Evolutionary conservation across 2,329 filamentous ascomycete species (phyloP), one percentile per base, ranked within the genome.

Genomic region (Chaetomium sp.): DNA sequence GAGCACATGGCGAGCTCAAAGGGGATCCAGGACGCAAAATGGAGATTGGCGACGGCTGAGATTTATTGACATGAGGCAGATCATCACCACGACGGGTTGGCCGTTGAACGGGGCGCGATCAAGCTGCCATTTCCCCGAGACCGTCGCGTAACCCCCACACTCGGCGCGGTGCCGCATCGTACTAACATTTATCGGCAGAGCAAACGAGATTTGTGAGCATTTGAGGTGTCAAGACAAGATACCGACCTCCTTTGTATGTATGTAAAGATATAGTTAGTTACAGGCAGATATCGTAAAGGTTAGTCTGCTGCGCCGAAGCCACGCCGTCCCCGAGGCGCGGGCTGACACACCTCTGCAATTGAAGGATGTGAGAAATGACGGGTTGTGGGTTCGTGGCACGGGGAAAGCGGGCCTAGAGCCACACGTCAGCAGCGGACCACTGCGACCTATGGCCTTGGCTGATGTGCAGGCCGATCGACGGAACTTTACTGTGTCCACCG

Each of bases 401-500:
- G 45, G 45, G 45, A 47, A 47, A 47, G 21, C n/a, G n/a, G 45
- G 45, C n/a, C 21, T 47, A 8, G 45, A 21, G 21, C 45, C 45
- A 47, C 45, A 47, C 45, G 45, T 47, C 45, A 47, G 45, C 45
- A 47, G 21, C 19, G 45, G 45, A 10, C 45, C 38, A 42, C 35
- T 13, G 13, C 33, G 12, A 35, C 33, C 4, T 25, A 5, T 12
- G 45, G 45, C 23, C 49, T 27, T 25, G 49, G 50, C 23, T 16
- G 50, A 29, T 53, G 23, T 56, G 54, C 33, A 27, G 33, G 54
- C 54, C 35, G 45, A 35, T 59, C 57, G 19, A 45, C 57, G 57
- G 56, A 49, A 58, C 27, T 50, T 59, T 29, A 59, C 27, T 29
- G 3, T 29, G 27, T 29, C 27, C 42, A 59, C 45, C 57, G 57